Conservation (phyloP, 805 yeast species). For the Zygotorulaspora danielsina region DNA sequence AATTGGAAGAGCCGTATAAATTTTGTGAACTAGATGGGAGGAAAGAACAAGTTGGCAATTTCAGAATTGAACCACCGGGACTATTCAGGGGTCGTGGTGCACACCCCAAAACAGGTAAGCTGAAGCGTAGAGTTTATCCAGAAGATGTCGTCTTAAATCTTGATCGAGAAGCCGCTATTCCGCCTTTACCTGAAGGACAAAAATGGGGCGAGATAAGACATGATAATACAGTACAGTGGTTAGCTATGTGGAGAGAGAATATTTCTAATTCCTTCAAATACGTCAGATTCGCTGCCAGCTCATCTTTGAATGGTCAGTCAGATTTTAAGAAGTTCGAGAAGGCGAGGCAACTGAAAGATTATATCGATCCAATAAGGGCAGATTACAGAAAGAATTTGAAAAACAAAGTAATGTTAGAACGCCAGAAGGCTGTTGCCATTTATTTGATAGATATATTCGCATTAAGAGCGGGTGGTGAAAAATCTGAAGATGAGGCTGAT, state of each 20-base stretch:
- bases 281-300: constrained; percentile 85
- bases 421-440: constrained; percentile 92
- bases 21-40: constrained; percentile 81
- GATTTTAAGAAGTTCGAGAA: constrained; percentile 91
- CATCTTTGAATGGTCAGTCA: constrained; percentile 85
- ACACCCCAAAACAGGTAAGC: constrained; percentile 91
- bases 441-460: constrained; percentile 91
- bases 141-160: constrained; percentile 85
- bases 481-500: constrained; percentile 95
- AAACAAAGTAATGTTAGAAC: constrained; percentile 70
- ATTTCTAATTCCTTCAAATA: constrained; percentile 79
- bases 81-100: constrained; percentile 94
- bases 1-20: constrained; percentile 73
- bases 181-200: constrained; percentile 83
- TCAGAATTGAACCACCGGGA: constrained; percentile 94
- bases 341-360: constrained; percentile 75
- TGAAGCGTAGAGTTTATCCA: constrained; percentile 81
- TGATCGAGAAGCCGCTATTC: constrained; percentile 65
- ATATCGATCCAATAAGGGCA: constrained; percentile 65
- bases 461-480: constrained; percentile 96
- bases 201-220: constrained; percentile 85
- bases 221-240: constrained; percentile 90
- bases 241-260: constrained; percentile 96
- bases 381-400: constrained; percentile 71
- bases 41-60: constrained; percentile 88